A percentile compares a stretch with the other conserved stretches of the same genome.
phyloP scores from a whole-genome alignment of 2,329 filamentous ascomycete species.

The Apiospora saccharicola region DNA sequence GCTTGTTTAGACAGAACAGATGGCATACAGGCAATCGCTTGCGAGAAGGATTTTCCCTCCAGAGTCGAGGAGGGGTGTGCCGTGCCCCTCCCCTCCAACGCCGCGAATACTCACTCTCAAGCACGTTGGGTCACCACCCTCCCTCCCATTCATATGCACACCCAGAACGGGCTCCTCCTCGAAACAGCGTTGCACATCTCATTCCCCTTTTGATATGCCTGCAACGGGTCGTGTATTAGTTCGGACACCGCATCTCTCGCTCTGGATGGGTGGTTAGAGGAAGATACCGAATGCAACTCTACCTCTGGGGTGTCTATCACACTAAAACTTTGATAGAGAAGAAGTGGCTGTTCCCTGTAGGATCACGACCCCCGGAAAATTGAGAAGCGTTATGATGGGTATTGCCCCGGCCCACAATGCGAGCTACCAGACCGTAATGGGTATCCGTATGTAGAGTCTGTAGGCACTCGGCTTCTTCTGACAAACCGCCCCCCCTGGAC shows the following conservation, averaged over 20 bases:
- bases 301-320: conserved; percentile 1
- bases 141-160: not conserved
- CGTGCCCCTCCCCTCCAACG: not conserved
- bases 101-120: not conserved
- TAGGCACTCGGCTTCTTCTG: not conserved
- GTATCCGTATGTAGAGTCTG: not conserved
- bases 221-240: conserved; percentile 12
- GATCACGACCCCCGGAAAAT: conserved; percentile 11
- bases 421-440: not conserved
- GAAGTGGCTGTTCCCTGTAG: not conserved
- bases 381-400: not conserved
- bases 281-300: conserved; percentile 16
- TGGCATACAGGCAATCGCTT: conserved; percentile 3
- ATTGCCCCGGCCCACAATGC: not conserved
- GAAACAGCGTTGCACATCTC: conserved; percentile 8
- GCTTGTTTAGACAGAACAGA: not conserved
- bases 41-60: not conserved
- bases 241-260: not conserved
- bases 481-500: not conserved
- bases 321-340: not conserved
- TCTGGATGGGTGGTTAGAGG: conserved; percentile 15
- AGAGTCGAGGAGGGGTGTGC: not conserved
- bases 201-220: conserved; percentile 3
- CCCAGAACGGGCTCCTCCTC: conserved; percentile 1
- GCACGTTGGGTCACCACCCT: conserved; percentile 6